Conservation (phyloP, 2,329 filamentous ascomycete species). For the Xylariaceae sp. region DNA sequence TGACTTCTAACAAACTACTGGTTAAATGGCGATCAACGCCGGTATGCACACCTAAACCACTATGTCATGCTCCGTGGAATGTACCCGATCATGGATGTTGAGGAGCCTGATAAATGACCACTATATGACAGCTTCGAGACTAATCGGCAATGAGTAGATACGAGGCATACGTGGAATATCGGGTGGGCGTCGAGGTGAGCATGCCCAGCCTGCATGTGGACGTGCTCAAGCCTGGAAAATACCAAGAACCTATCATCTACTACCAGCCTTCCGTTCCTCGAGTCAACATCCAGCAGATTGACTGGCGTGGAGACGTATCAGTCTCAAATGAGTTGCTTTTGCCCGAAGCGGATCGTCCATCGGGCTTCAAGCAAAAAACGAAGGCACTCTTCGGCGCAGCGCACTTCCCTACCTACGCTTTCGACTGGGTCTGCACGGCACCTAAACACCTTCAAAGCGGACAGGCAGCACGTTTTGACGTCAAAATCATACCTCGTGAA, state of each 20-base stretch:
- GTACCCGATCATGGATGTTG: no score
- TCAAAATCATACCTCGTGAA: slow-evolving; percentile 10
- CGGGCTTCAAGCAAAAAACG: slow-evolving; percentile 14
- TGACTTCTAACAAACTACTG: no score
- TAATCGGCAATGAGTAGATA: neutral
- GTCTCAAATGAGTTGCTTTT: slow-evolving; percentile 14
- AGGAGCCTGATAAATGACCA: no score
- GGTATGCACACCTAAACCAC: no score
- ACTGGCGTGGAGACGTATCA: slow-evolving; percentile 7
- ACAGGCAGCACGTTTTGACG: slow-evolving; percentile 7
- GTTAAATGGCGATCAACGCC: no score
- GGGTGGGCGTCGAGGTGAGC: slow-evolving; percentile 10
- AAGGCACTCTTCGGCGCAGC: slow-evolving; percentile 12
- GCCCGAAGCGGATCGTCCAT: slow-evolving; percentile 12
- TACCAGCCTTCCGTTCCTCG: neutral
- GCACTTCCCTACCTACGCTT: slow-evolving; percentile 14
- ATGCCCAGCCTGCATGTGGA: slow-evolving; percentile 12
- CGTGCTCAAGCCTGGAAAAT: slow-evolving; percentile 7
- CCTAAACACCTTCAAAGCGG: slow-evolving; percentile 9
- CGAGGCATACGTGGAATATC: slow-evolving; percentile 16
- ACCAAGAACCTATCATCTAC: slow-evolving; percentile 9
- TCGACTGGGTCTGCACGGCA: slow-evolving; percentile 15
- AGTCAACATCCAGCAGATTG: neutral
- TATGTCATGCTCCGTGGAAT: no score
- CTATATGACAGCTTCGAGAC: no score